A percentile compares a stretch with the other conserved stretches of the same genome.
Evolutionary conservation across 1,139 yeast genomes (phyloP).

Genomic region (Scheffersomyces segobiensis): DNA sequence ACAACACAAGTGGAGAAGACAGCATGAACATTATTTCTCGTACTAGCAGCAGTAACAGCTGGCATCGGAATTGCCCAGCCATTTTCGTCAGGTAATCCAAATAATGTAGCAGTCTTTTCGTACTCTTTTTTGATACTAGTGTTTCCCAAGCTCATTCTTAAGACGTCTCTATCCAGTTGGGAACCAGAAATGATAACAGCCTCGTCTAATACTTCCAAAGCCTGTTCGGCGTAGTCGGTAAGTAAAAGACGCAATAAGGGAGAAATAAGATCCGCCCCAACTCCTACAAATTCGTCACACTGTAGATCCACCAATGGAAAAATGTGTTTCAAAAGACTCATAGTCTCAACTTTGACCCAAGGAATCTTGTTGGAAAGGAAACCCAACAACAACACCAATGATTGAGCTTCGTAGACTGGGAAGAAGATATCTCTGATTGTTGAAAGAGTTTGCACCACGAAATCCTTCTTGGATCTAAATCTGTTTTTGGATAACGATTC

Average conservation of each 20-base stretch:
- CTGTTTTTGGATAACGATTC: constrained; percentile 74
- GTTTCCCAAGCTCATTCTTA: constrained; percentile 89
- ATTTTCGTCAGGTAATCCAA: constrained; percentile 94
- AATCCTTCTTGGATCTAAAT: constrained; percentile 87
- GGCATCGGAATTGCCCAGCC: constrained; percentile 99
- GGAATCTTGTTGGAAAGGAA: constrained; percentile 70
- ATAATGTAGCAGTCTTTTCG: constrained; percentile 83
- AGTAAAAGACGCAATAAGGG: constrained; percentile 80
- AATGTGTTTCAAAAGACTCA: constrained; percentile 70
- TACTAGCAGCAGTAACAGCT: constrained; percentile 79
- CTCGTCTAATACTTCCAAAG: constrained; percentile 86
- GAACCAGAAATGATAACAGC: constrained; percentile 86
- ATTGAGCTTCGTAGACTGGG: constrained; percentile 73
- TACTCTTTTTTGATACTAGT: constrained; percentile 75
- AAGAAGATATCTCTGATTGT: constrained; percentile 68
- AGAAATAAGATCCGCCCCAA: constrained; percentile 93
- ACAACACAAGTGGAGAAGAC: constrained; percentile 83
- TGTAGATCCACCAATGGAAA: constrained; percentile 78
- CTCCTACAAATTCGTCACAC: constrained; percentile 78
- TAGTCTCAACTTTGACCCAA: constrained; percentile 81
- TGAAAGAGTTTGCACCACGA: constrained; percentile 75
- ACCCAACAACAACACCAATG: constrained; percentile 74
- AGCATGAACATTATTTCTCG: constrained; percentile 92
- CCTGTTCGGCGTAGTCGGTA: constrained; percentile 86
- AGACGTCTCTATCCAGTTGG: constrained; percentile 84